These are phyloP conservation scores for Solanum lycopersicoides DNA, from an alignment of 257 asterid genomes.

Conservation along the genomic window DNA sequence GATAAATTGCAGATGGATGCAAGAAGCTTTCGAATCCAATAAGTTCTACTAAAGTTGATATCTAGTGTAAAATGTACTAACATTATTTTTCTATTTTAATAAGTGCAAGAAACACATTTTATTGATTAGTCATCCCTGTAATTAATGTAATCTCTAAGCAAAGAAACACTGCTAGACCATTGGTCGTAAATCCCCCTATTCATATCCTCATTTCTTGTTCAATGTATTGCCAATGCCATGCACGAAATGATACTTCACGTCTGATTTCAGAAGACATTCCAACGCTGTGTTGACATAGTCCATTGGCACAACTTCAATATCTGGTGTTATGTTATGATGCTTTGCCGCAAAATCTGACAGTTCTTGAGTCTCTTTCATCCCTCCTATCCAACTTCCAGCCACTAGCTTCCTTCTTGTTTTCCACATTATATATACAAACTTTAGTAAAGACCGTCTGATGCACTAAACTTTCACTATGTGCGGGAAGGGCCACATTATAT, in stretches of 20 bases:
- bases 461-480: too few species aligned
- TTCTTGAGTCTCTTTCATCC: constrained; percentile 19
- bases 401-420: constrained; percentile 6
- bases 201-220: background rate
- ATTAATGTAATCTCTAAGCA: too few species aligned
- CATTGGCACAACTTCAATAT: constrained; percentile 8
- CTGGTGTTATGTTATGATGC: constrained; percentile 8
- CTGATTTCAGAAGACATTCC: constrained; percentile 10
- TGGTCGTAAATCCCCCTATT: background rate
- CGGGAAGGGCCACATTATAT: too few species aligned
- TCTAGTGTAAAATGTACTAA: too few species aligned
- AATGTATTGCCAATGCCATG: constrained; percentile 10
- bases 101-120: too few species aligned
- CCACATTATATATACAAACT: background rate
- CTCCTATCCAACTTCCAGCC: constrained; percentile 14
- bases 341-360: constrained; percentile 11
- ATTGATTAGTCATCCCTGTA: too few species aligned
- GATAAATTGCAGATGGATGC: too few species aligned
- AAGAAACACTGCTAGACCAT: too few species aligned
- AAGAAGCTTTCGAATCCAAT: background rate
- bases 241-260: constrained; percentile 14
- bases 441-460: too few species aligned
- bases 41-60: too few species aligned
- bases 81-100: too few species aligned
- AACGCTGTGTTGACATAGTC: constrained; percentile 8